Evolutionary conservation across 257 asterid species (phyloP).

Genomic region (Galeopsis tetrahit): DNA sequence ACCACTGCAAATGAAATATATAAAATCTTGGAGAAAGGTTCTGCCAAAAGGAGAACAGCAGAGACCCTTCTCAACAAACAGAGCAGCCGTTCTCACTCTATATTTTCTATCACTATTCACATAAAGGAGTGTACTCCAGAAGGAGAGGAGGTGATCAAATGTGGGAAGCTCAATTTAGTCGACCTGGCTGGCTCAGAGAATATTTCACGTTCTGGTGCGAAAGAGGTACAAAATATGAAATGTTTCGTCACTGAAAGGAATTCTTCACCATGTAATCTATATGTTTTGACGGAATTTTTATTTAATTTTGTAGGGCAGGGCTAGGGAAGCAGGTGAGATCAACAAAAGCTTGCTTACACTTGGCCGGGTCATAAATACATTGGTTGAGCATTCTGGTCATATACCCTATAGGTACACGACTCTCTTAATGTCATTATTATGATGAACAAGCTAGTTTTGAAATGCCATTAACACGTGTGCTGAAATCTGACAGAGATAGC

Average conservation of each 20-base stretch:
- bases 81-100: conserved; percentile 98
- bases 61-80: conserved; percentile 99
- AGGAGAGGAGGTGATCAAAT: conserved; percentile 97
- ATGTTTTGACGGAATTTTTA: conserved; percentile 17
- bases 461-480: conserved; percentile 10
- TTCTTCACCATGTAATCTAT: background rate
- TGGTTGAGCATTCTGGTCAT: conserved; percentile 96
- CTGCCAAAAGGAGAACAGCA: conserved; percentile 96
- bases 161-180: conserved; percentile 94
- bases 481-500: conserved; percentile 72
- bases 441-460: background rate
- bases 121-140: conserved; percentile 97
- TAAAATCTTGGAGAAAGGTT: conserved; percentile 91
- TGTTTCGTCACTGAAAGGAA: conserved; percentile 5
- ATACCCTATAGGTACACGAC: conserved; percentile 76
- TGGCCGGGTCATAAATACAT: conserved; percentile 93
- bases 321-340: conserved; percentile 99
- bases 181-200: conserved; percentile 99
- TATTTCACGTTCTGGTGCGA: conserved; percentile 98
- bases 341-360: conserved; percentile 99
- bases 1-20: conserved; percentile 91
- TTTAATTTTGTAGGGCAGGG: conserved; percentile 72
- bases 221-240: conserved; percentile 63
- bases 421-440: conserved; percentile 19
- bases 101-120: conserved; percentile 92